These are phyloP conservation scores for Paecilomyces sp. DNA, from an alignment of 2,329 filamentous ascomycete genomes.

Conservation along the genomic window DNA sequence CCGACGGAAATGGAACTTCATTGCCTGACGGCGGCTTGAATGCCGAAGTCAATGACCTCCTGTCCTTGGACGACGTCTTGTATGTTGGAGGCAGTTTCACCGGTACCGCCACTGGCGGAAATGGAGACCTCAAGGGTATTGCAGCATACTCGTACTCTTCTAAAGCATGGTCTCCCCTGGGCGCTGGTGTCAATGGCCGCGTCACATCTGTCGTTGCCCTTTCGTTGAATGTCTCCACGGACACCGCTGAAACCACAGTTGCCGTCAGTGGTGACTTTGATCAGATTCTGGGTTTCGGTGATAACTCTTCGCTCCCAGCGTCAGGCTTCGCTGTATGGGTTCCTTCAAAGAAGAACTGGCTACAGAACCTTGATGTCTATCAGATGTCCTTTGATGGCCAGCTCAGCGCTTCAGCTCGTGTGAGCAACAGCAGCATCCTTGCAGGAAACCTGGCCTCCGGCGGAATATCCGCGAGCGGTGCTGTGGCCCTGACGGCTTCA, in stretches of 20 bases:
- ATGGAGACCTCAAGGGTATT: slow-evolving; percentile 63
- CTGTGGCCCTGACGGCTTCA: slow-evolving; percentile 53
- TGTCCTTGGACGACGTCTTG: slow-evolving; percentile 57
- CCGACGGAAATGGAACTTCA: slow-evolving; percentile 54
- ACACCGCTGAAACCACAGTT: slow-evolving; percentile 64
- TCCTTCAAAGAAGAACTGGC: slow-evolving; percentile 75
- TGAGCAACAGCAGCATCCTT: slow-evolving; percentile 57
- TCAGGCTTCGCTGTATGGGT: slow-evolving; percentile 88
- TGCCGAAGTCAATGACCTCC: slow-evolving; percentile 65
- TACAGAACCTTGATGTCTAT: slow-evolving; percentile 65
- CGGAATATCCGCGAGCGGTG: slow-evolving; percentile 64
- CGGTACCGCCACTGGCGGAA: slow-evolving; percentile 57
- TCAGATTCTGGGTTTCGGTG: slow-evolving; percentile 59
- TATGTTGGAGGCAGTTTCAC: slow-evolving; percentile 85
- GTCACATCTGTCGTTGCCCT: slow-evolving; percentile 71
- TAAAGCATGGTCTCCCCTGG: slow-evolving; percentile 69
- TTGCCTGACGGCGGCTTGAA: slow-evolving; percentile 70
- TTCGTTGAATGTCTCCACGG: slow-evolving; percentile 66
- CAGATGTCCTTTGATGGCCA: slow-evolving; percentile 64
- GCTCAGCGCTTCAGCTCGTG: slow-evolving; percentile 62
- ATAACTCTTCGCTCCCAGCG: slow-evolving; percentile 54
- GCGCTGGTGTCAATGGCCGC: slow-evolving; percentile 74
- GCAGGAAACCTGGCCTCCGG: slow-evolving; percentile 77
- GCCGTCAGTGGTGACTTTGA: slow-evolving; percentile 75
- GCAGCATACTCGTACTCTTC: slow-evolving; percentile 65